phyloP scores from a whole-genome alignment of 192 early-diverging fungal genomes.

The Allomyces arbusculus region DNA sequence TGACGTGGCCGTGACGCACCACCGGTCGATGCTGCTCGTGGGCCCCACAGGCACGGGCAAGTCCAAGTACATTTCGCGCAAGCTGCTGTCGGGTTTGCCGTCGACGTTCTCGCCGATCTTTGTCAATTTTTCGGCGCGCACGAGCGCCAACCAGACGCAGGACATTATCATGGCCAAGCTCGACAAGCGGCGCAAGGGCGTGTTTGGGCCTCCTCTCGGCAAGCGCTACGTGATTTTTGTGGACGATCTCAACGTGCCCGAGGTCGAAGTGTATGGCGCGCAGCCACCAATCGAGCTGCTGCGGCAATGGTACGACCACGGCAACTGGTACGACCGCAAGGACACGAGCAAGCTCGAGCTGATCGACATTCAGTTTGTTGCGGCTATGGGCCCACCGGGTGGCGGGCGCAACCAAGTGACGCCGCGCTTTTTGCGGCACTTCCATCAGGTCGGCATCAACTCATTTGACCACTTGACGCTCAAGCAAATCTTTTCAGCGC shows the following conservation, averaged over 20 bases:
- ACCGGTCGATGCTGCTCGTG: slow-evolving; percentile 82
- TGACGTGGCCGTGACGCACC: slow-evolving; percentile 85
- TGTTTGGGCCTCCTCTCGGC: slow-evolving; percentile 61
- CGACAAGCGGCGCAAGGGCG: slow-evolving; percentile 75
- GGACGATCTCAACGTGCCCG: slow-evolving; percentile 98
- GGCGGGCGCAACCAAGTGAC: slow-evolving; percentile 94
- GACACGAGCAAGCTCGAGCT: slow-evolving; percentile 83
- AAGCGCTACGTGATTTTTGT: slow-evolving; percentile 97
- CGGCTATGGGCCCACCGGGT: slow-evolving; percentile 97
- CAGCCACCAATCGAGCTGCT: slow-evolving; percentile 94
- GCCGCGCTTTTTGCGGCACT: slow-evolving; percentile 87
- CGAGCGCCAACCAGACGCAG: slow-evolving; percentile 81
- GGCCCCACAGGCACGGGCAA: slow-evolving; percentile 98
- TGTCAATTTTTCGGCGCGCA: slow-evolving; percentile 97
- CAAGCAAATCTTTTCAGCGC: slow-evolving; percentile 85
- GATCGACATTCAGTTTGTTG: slow-evolving; percentile 96
- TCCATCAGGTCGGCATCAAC: slow-evolving; percentile 90
- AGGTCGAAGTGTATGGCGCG: slow-evolving; percentile 90
- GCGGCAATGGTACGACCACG: slow-evolving; percentile 80
- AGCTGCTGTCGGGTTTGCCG: slow-evolving; percentile 57
- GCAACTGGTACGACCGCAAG: slow-evolving; percentile 82
- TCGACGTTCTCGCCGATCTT: slow-evolving; percentile 88
- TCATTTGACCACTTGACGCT: slow-evolving; percentile 85
- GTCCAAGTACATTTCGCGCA: slow-evolving; percentile 95
- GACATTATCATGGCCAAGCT: slow-evolving; percentile 94